These are phyloP conservation scores for Populus hybrid DNA, from an alignment of 441 rosid species.

Conservation along the genomic window DNA sequence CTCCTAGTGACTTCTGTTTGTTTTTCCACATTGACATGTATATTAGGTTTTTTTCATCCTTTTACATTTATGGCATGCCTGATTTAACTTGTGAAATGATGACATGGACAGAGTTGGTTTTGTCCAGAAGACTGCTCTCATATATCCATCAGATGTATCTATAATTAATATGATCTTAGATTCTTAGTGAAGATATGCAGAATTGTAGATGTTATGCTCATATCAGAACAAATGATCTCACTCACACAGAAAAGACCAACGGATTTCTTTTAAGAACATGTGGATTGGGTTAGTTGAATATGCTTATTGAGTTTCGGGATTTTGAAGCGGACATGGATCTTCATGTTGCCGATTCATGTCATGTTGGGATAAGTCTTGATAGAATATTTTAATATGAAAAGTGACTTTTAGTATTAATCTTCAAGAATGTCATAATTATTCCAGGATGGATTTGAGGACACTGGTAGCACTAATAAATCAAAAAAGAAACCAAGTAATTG, in stretches of 20 bases:
- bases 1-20: neutral
- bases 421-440: neutral
- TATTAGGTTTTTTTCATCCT: neutral
- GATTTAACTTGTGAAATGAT: neutral
- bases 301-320: neutral
- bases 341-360: neutral
- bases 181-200: neutral
- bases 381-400: neutral
- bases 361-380: neutral
- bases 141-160: neutral
- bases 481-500: neutral
- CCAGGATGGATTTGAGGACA: neutral
- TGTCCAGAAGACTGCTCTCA: neutral
- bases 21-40: slow-evolving; percentile 2
- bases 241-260: neutral
- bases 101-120: neutral
- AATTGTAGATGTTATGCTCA: neutral
- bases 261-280: neutral
- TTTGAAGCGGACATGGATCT: neutral
- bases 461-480: neutral
- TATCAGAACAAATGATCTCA: neutral
- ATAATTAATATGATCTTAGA: neutral
- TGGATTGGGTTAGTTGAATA: neutral
- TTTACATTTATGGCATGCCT: neutral
- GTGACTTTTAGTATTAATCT: neutral